phyloP scores from a whole-genome alignment of 106 monocot species.

The Platanthera zijinensis region DNA sequence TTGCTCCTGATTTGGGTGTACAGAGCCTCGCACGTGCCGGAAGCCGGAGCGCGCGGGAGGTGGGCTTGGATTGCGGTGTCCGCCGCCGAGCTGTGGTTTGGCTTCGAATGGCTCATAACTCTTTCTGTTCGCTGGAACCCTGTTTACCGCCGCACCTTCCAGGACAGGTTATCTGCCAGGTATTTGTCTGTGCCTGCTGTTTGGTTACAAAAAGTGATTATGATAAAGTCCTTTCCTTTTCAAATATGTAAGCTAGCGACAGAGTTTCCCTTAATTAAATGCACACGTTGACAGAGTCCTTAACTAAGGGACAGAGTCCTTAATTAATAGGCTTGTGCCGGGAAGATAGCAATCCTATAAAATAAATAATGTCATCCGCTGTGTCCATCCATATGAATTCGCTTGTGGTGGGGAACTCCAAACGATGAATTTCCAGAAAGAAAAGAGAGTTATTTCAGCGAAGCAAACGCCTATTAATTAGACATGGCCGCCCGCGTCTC shows the following conservation, averaged over 20 bases:
- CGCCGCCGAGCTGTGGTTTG: conserved; percentile 57
- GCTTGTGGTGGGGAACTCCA: too few relatives aligned
- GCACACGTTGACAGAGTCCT: not conserved
- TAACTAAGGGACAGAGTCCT: too few relatives aligned
- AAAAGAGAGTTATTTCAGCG: too few relatives aligned
- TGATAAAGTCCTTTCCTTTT: not conserved
- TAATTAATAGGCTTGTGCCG: not conserved
- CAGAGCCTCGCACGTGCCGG: conserved; percentile 25
- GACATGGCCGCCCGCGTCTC: too few relatives aligned
- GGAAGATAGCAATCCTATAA: too few relatives aligned
- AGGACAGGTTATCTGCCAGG: conserved; percentile 39
- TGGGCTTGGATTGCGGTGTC: conserved; percentile 49
- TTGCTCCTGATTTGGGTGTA: conserved; percentile 33
- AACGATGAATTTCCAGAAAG: too few relatives aligned
- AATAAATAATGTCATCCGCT: too few relatives aligned
- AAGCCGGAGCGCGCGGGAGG: conserved; percentile 18
- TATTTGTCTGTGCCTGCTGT: conserved; percentile 9
- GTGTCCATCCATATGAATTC: too few relatives aligned
- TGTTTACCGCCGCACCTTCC: conserved; percentile 34
- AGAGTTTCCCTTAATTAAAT: not conserved
- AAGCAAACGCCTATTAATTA: too few relatives aligned
- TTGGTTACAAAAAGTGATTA: not conserved
- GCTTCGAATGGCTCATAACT: conserved; percentile 55
- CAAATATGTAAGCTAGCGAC: not conserved
- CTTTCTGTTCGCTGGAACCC: conserved; percentile 57